Base-by-base conservation (phyloP, 169 alveolate genomes). In the Plasmodium falciparum region DNA sequence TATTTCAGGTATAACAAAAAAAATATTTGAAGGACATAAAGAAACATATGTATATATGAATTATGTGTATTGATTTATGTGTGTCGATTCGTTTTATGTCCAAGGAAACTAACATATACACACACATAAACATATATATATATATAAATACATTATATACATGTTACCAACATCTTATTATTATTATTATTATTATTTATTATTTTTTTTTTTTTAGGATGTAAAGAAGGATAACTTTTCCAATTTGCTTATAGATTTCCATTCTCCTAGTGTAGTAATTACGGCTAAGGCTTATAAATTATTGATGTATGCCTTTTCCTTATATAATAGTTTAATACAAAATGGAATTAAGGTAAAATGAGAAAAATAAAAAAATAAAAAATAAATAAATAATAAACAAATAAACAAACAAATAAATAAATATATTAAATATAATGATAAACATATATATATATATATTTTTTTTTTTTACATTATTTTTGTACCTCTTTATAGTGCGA, bases 181-280 rank as follows among this genome's bases (percentile, higher is more conserved):
- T 26, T 22, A 9, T 12, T 17, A n/a, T n/a, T n/a, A n/a, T n/a
- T n/a, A n/a, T n/a, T n/a, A n/a, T n/a, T n/a, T n/a, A n/a, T 43
- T 70, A 20, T 59, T 20, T 20, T 1, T n/a, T 43, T 59, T 43
- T 58, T 17, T 43, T 56, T 65, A 80, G 90, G 71, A 80, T 15
- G 73, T 80, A n/a, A 29, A 22, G 11, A 33, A 17, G 33, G 24
- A 22, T 39, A 52, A 4, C 13, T 69, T 26, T n/a, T 33, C 45
- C 33, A 39, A 47, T 24, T 13, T 49, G 73, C 56, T 20, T 43
- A 67, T 80, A 7, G 90, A 80, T 33, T 80, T 80, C 63, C 90
- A 80, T 33, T 80, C 90, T n/a, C 90, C 90, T 9, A 67, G 73
- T 72, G 90, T 80, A 9, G 90, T 80, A 11, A 80, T 80, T 6